These are phyloP conservation scores for Tricholoma flavovirens DNA, from an alignment of 768 basidiomycete species.

Conservation along the genomic window DNA sequence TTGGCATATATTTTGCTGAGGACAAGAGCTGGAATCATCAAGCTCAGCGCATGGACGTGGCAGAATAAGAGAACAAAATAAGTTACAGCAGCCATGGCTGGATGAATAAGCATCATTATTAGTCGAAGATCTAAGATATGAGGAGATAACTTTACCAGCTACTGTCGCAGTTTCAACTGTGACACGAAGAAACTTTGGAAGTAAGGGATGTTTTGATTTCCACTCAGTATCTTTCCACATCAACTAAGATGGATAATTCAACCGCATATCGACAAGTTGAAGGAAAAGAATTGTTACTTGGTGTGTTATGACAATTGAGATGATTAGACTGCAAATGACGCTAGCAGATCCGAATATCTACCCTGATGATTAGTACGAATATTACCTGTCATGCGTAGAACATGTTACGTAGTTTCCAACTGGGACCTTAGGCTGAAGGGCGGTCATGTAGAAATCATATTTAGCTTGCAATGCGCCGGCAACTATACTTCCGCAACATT, in stretches of 20 bases:
- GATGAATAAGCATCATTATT: background rate
- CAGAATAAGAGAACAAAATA: background rate
- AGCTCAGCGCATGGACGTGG: background rate
- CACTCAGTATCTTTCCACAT: conserved; percentile 1
- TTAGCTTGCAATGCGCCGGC: background rate
- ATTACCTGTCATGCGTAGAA: background rate
- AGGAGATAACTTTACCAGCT: background rate
- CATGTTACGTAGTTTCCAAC: background rate
- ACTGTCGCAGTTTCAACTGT: conserved; percentile 1
- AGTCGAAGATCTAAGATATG: background rate
- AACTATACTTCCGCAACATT: background rate
- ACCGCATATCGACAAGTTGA: too few relatives aligned
- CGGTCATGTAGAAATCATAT: background rate
- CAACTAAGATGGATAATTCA: background rate
- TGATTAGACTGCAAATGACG: background rate
- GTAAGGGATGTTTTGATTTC: conserved; percentile 1
- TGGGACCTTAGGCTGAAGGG: background rate
- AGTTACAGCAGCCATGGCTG: background rate
- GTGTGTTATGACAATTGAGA: background rate
- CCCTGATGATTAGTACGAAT: background rate
- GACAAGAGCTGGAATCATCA: background rate
- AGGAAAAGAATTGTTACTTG: background rate
- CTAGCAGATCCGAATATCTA: background rate
- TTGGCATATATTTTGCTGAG: conserved; percentile 2
- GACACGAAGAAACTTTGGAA: background rate